Base-by-base conservation (phyloP, 1,284 basidiomycete species). In the Trametes hirsuta region DNA sequence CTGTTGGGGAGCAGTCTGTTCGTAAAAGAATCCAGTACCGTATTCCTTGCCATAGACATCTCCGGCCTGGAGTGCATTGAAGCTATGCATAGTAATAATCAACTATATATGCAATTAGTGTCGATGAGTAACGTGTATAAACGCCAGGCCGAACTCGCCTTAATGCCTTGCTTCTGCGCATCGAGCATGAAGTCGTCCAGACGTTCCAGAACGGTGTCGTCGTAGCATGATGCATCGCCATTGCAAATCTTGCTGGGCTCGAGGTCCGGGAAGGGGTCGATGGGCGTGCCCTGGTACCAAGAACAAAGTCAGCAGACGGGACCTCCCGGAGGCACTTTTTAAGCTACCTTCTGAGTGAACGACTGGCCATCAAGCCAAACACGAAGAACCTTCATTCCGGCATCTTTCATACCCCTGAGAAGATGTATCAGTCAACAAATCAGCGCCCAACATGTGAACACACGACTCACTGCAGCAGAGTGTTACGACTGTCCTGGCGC, bases 121-220 rank as follows among this genome's bases (percentile, higher is more conserved):
- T 39, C 48, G 40, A 30, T 12, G 30, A 4, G 40, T 18, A 42
- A 18, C 0, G n/a, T 15, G 35, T 25, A 34, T 22, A 36, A 18
- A 34, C 35, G 9, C 15, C 47, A 41, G 35, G 15, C 6, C 25
- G 42, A 25, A 40, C 48, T 24, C 15, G 71, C 72, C 68, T 78
- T 78, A 63, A 79, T 74, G 18, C 75, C 74, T 34, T 74, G 69
- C 3, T 60, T 50, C 34, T 74, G 62, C 11, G 74, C 72, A 21
- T 75, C 76, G 45, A 74, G 45, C 78, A 78, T 79, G 64, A 79
- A 72, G 46, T 73, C 70, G 58, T 79, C 77, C 36, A 79, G 69
- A 11, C 71, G 65, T 39, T 74, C 65, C 14, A 79, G 69, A 30
- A 78, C 74, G 1, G 74, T 77, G 59, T 77, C 75, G 63, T 79